These are phyloP conservation scores for Gossypium bickii DNA, from an alignment of 345 rosid species.

Conservation along the genomic window DNA sequence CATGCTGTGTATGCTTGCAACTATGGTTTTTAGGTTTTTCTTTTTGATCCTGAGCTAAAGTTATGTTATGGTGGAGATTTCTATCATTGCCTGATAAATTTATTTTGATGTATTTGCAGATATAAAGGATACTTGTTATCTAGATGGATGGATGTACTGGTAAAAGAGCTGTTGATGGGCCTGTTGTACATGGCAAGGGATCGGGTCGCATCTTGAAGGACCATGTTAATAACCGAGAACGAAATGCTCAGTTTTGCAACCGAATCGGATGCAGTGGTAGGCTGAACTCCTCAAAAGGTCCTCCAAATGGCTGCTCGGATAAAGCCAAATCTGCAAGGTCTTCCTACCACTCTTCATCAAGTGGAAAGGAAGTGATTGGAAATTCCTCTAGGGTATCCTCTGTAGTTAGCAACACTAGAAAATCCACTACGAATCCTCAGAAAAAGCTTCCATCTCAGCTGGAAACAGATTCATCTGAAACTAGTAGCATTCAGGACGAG, in stretches of 20 bases:
- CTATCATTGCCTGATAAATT: background rate
- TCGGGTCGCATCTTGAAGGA: constrained; percentile 57
- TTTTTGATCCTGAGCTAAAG: background rate
- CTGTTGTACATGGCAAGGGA: constrained; percentile 46
- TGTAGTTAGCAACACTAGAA: constrained; percentile 33
- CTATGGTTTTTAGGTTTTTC: background rate
- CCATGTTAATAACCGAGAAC: constrained; percentile 44
- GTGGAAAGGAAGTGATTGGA: constrained; percentile 63
- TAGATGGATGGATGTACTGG: constrained; percentile 76
- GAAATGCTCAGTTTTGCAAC: constrained; percentile 52
- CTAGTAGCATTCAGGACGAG: constrained; percentile 52
- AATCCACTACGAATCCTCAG: constrained; percentile 34
- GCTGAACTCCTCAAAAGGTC: constrained; percentile 44
- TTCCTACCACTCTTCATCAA: constrained; percentile 38
- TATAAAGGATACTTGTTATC: constrained; percentile 14
- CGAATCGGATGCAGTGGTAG: constrained; percentile 61
- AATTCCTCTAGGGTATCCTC: constrained; percentile 55
- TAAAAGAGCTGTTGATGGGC: constrained; percentile 48
- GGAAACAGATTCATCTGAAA: constrained; percentile 70
- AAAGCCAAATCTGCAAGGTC: constrained; percentile 56
- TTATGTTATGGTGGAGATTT: constrained; percentile 8
- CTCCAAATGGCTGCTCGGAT: constrained; percentile 44
- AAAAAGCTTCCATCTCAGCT: constrained; percentile 42
- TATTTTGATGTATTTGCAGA: constrained; percentile 30
- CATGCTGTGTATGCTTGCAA: background rate